Conservation (phyloP, 31 red algal species). For the Endocladia muricata region DNA sequence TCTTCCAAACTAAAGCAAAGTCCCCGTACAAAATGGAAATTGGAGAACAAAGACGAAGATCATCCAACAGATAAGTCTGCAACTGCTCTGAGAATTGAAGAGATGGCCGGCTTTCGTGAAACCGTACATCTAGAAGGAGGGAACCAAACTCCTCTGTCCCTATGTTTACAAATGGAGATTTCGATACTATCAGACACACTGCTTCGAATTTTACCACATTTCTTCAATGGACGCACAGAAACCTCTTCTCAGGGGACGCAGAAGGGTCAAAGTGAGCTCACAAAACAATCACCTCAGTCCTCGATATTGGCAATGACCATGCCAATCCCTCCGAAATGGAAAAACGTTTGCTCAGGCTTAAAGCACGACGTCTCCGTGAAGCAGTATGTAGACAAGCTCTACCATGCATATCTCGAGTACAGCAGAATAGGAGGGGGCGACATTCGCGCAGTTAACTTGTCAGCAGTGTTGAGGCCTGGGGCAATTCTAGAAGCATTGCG, state of each 20-base stretch:
- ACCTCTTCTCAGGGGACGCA: neutral
- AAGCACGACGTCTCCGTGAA: neutral
- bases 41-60: neutral
- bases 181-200: neutral
- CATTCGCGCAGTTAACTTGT: neutral
- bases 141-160: neutral
- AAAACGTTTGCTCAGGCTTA: neutral
- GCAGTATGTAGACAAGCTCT: neutral
- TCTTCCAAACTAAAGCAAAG: too few species aligned
- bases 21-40: slow-evolving; percentile 12
- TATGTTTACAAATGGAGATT: neutral
- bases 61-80: neutral
- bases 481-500: neutral
- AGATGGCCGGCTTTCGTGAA: neutral
- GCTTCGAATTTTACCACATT: neutral
- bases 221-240: neutral
- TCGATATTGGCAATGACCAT: neutral
- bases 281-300: neutral
- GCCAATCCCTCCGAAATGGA: neutral
- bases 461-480: neutral
- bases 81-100: neutral
- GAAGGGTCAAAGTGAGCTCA: neutral
- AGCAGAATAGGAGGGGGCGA: too few species aligned
- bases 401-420: neutral
- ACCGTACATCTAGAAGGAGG: neutral